These are phyloP conservation scores for Suillus weaverae DNA, from an alignment of 768 basidiomycete genomes.

Conservation along the genomic window DNA sequence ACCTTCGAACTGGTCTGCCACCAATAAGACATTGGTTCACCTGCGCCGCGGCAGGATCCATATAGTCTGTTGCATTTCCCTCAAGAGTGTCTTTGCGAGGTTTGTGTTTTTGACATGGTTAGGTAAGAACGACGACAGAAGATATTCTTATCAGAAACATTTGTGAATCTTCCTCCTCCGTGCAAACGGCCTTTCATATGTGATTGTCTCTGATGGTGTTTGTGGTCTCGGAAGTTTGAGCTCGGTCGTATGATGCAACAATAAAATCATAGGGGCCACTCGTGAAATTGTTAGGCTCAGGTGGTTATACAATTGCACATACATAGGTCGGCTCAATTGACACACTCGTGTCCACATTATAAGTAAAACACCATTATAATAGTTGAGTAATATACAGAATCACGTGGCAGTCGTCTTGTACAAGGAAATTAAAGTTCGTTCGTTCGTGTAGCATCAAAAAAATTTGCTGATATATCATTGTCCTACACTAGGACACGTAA, in stretches of 20 bases:
- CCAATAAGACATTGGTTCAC: constrained; percentile 23
- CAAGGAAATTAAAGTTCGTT: background rate
- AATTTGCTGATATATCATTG: background rate
- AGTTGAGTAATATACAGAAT: background rate
- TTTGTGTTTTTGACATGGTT: constrained; percentile 15
- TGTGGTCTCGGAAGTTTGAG: background rate
- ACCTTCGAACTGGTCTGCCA: constrained; percentile 22
- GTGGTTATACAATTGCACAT: too few relatives aligned
- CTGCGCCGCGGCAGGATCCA: constrained; percentile 8
- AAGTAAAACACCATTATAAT: background rate
- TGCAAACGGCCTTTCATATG: background rate
- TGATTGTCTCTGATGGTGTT: background rate
- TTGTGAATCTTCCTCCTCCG: background rate
- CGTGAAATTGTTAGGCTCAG: too few relatives aligned
- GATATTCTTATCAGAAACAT: background rate
- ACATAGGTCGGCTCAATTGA: too few relatives aligned
- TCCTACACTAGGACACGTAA: background rate
- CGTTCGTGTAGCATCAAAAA: background rate
- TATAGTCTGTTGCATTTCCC: constrained; percentile 20
- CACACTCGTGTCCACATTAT: background rate
- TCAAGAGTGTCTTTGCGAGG: constrained; percentile 19
- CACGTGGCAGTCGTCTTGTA: background rate
- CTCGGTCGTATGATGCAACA: background rate
- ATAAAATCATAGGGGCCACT: background rate
- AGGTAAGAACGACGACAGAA: background rate